Conservation (phyloP, 192 early-diverging fungal genomes). For the Coemansia sp. region DNA sequence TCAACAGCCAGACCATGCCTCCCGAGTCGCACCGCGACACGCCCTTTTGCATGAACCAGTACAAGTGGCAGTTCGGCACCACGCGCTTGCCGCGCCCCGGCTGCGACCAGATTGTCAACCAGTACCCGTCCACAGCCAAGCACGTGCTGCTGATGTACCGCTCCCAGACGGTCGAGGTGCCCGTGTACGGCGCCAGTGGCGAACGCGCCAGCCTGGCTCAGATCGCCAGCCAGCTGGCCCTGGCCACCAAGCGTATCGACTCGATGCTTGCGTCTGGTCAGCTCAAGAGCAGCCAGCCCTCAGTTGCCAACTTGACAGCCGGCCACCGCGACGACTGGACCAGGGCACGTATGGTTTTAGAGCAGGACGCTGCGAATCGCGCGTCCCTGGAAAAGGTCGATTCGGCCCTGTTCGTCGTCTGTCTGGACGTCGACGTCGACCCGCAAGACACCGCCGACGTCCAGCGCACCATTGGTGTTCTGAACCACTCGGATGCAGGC, state of each 20-base stretch:
- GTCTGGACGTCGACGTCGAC: constrained; percentile 76
- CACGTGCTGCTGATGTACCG: constrained; percentile 86
- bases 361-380: constrained; percentile 54
- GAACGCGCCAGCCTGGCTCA: constrained; percentile 60
- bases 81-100: constrained; percentile 70
- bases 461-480: constrained; percentile 69
- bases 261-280: neutral
- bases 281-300: constrained; percentile 27
- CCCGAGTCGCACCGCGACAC: constrained; percentile 64
- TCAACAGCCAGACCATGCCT: constrained; percentile 68
- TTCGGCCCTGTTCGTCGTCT: constrained; percentile 82
- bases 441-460: constrained; percentile 61
- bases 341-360: constrained; percentile 59
- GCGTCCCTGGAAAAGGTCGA: constrained; percentile 68
- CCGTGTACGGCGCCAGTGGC: constrained; percentile 71
- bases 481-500: constrained; percentile 78
- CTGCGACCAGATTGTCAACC: constrained; percentile 70
- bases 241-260: constrained; percentile 26
- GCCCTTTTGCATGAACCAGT: constrained; percentile 96
- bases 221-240: constrained; percentile 42
- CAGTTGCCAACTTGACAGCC: constrained; percentile 81
- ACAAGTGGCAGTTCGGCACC: constrained; percentile 82
- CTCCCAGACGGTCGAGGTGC: constrained; percentile 84
- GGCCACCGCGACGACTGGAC: constrained; percentile 90
- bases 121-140: constrained; percentile 71